Conservation (phyloP, 441 rosid genomes). For the Sinapis alba region DNA sequence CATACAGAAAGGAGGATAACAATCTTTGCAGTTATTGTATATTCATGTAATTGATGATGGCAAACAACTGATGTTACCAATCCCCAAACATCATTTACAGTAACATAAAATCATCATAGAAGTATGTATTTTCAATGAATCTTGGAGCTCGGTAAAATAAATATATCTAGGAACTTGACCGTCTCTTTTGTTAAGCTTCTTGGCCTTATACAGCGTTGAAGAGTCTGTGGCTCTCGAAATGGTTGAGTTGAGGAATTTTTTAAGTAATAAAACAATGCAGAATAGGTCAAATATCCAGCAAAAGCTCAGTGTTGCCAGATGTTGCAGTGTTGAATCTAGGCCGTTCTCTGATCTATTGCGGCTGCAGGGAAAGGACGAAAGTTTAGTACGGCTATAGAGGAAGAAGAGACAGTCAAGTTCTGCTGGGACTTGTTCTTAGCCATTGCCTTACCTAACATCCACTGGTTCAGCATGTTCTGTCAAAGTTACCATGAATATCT, state of each 20-base stretch:
- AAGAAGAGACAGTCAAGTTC: slow-evolving; percentile 78
- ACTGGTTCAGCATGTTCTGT: no score
- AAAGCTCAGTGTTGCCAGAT: slow-evolving; percentile 54
- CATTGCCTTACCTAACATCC: no score
- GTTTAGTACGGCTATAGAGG: slow-evolving; percentile 45
- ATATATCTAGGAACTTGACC: no score
- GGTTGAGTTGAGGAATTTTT: slow-evolving; percentile 43
- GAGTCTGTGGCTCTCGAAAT: slow-evolving; percentile 45
- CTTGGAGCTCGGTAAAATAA: no score
- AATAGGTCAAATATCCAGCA: slow-evolving; percentile 72
- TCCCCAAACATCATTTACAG: no score
- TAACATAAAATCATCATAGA: no score
- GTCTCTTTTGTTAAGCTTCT: slow-evolving; percentile 29
- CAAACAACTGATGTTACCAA: not conserved
- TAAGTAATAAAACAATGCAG: slow-evolving; percentile 78
- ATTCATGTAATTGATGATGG: not conserved
- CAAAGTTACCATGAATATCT: no score
- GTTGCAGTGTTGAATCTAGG: slow-evolving; percentile 69
- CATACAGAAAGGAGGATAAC: not conserved
- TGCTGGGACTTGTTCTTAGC: slow-evolving; percentile 58
- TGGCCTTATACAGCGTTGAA: slow-evolving; percentile 68
- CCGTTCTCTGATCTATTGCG: slow-evolving; percentile 70
- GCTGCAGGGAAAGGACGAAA: slow-evolving; percentile 92
- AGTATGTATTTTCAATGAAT: no score
- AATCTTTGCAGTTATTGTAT: not conserved